phyloP scores from a whole-genome alignment of 2,329 filamentous ascomycete species.

The Trichoderma afroharzianum region DNA sequence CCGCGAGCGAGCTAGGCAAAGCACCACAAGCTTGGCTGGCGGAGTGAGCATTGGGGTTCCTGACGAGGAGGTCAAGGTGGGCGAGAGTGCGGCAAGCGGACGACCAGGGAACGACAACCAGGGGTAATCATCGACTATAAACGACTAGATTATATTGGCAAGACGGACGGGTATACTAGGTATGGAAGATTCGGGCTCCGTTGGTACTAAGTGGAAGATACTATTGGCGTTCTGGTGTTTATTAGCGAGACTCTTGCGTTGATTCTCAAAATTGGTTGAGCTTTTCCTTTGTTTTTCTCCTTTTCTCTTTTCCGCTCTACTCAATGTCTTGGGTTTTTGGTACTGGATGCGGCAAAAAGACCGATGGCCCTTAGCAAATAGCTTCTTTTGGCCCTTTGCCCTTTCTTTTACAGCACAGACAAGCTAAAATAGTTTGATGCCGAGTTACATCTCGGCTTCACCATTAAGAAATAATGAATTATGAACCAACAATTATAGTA shows the following conservation, averaged over 20 bases:
- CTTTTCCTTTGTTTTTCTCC: not conserved
- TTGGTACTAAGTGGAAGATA: not conserved
- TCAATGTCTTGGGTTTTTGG: not conserved
- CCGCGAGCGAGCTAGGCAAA: constrained; percentile 43
- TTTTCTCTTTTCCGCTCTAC: not conserved
- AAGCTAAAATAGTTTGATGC: not conserved
- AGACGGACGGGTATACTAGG: not conserved
- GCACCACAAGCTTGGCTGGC: constrained; percentile 42
- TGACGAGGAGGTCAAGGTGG: constrained; percentile 58
- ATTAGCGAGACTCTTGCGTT: not conserved
- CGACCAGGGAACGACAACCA: constrained; percentile 23
- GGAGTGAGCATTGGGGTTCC: constrained; percentile 53
- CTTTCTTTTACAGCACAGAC: not conserved
- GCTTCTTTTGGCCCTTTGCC: not conserved
- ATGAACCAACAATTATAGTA: not conserved
- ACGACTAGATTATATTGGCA: not conserved
- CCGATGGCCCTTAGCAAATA: not conserved
- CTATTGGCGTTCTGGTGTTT: not conserved
- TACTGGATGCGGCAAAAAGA: not conserved
- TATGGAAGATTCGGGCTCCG: not conserved
- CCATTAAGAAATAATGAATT: constrained; percentile 3
- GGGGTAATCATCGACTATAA: not conserved
- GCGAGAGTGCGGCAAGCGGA: constrained; percentile 57
- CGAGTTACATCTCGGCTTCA: not conserved
- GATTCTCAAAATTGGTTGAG: not conserved